A percentile compares a stretch with the other conserved stretches of the same genome.
These are phyloP conservation scores for Rutidosis leptorrhynchoides DNA, from an alignment of 129 eudicot genomes.

Conservation along the genomic window DNA sequence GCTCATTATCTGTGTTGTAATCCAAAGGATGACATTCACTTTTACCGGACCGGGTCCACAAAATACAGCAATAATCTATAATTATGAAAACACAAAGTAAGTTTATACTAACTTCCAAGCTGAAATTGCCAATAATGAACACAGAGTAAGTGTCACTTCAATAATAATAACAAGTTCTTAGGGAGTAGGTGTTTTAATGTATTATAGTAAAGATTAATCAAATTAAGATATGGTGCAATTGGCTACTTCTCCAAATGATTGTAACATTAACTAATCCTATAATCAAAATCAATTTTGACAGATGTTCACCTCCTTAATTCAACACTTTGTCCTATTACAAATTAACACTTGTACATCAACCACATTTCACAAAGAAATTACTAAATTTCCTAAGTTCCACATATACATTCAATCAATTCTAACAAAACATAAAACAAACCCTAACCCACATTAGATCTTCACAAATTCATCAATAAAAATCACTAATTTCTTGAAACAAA, in stretches of 20 bases:
- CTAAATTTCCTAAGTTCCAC: neutral
- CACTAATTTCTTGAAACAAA: neutral
- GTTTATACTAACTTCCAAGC: slow-evolving; percentile 2
- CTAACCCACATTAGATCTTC: slow-evolving; percentile 13
- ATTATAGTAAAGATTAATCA: too few relatives aligned
- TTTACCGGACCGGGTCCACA: slow-evolving; percentile 55
- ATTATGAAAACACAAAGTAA: slow-evolving; percentile 16
- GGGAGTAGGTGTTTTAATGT: neutral
- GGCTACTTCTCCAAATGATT: neutral
- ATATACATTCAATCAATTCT: slow-evolving; percentile 19
- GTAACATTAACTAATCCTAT: neutral
- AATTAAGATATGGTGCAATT: too few relatives aligned
- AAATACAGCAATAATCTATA: slow-evolving; percentile 66
- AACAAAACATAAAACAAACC: neutral
- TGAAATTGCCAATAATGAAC: neutral
- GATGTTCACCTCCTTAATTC: too few relatives aligned
- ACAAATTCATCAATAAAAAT: slow-evolving; percentile 13
- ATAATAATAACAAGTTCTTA: neutral
- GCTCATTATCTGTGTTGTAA: slow-evolving; percentile 49
- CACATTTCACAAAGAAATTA: neutral
- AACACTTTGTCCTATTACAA: neutral
- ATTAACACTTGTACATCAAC: slow-evolving; percentile 7
- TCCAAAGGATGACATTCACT: slow-evolving; percentile 57
- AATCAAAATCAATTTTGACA: neutral
- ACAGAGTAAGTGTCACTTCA: too few relatives aligned